These are phyloP conservation scores for Pythium graminicola DNA, from an alignment of 352 stramenopile species.

Conservation along the genomic window DNA sequence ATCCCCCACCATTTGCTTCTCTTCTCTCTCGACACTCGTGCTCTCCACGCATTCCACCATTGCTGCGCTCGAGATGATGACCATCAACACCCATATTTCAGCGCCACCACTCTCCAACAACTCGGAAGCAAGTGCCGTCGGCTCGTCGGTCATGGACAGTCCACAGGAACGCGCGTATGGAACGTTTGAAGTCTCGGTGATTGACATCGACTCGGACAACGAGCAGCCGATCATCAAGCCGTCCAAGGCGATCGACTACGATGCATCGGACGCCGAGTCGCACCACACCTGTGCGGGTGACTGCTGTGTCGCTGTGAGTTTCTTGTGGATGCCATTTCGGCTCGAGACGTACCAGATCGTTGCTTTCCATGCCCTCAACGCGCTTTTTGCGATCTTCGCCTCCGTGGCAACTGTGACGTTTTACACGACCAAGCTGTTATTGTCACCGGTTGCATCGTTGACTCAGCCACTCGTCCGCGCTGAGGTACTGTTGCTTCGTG, in stretches of 20 bases:
- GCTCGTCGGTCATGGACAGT: constrained; percentile 20
- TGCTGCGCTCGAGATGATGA: constrained; percentile 3
- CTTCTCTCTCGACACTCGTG: background rate
- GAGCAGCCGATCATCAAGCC: constrained; percentile 12
- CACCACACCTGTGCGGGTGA: constrained; percentile 26
- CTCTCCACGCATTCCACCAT: background rate
- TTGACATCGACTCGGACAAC: constrained; percentile 46
- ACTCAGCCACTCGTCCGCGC: constrained; percentile 16
- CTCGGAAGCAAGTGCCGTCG: constrained; percentile 2
- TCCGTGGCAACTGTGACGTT: constrained; percentile 26
- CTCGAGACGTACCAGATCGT: constrained; percentile 51
- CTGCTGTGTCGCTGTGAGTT: constrained; percentile 43
- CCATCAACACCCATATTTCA: background rate
- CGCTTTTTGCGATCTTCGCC: constrained; percentile 34
- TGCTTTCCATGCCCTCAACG: constrained; percentile 48
- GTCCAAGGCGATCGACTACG: constrained; percentile 12
- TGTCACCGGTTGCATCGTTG: constrained; percentile 6
- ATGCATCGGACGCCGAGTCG: constrained; percentile 1
- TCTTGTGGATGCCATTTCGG: constrained; percentile 46
- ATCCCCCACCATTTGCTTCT: background rate
- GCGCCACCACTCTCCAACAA: background rate
- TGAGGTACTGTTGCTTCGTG: constrained; percentile 29
- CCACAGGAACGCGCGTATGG: constrained; percentile 47
- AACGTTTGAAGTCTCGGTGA: constrained; percentile 63
- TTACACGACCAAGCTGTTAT: constrained; percentile 22